Conservation (phyloP, 2,329 filamentous ascomycete genomes). For the Cryoendolithus antarcticus region DNA sequence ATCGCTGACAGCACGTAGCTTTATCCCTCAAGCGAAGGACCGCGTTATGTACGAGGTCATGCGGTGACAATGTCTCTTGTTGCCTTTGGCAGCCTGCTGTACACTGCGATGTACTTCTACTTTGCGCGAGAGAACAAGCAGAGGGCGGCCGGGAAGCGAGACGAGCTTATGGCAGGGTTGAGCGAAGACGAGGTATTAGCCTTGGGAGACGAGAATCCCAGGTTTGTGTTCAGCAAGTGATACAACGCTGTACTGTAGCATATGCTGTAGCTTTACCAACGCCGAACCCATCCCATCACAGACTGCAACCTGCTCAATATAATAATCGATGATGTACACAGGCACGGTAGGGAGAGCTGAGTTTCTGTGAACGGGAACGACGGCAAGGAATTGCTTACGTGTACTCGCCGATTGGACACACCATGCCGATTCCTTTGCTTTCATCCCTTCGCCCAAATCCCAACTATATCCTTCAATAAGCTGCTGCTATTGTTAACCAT, state of each 20-base stretch:
- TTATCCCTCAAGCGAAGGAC: conserved; percentile 33
- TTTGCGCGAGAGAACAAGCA: conserved; percentile 26
- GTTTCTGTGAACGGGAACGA: too few species aligned
- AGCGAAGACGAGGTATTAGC: conserved; percentile 31
- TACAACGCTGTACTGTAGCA: neutral
- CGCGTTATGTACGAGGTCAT: conserved; percentile 39
- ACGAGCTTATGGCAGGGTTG: conserved; percentile 28
- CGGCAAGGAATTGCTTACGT: too few species aligned
- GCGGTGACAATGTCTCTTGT: conserved; percentile 40
- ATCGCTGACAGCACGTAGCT: conserved; percentile 19
- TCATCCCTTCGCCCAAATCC: too few species aligned
- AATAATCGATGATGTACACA: too few species aligned
- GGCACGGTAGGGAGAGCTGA: too few species aligned
- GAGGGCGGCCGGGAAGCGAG: conserved; percentile 27
- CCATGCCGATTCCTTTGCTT: too few species aligned
- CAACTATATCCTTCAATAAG: too few species aligned
- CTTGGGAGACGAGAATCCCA: conserved; percentile 34
- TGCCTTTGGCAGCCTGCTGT: conserved; percentile 24
- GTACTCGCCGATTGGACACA: too few species aligned
- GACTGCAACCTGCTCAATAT: too few species aligned
- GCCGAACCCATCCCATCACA: too few species aligned
- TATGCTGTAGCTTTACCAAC: too few species aligned
- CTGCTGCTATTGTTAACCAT: too few species aligned
- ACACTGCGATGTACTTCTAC: conserved; percentile 8
- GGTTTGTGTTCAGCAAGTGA: conserved; percentile 27